phyloP scores from a whole-genome alignment of 163 green algal genomes.

The Coccomyxa subellipsoidea region DNA sequence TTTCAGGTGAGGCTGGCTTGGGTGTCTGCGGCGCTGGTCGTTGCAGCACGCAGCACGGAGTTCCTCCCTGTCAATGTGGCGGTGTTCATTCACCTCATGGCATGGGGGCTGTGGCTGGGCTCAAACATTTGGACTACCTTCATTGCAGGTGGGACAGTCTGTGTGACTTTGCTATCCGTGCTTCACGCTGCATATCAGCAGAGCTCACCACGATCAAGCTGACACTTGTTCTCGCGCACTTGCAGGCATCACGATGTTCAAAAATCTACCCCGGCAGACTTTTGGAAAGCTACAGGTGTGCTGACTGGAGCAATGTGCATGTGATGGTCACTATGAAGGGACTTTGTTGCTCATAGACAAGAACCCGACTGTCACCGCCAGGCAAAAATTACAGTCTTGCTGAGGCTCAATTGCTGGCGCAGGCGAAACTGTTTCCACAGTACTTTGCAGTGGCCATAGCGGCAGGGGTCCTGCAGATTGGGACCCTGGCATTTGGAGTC shows the following conservation, averaged over 20 bases:
- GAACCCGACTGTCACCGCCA: too few species aligned
- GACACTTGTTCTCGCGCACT: too few species aligned
- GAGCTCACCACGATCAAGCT: too few species aligned
- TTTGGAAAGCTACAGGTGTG: neutral
- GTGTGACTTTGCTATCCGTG: too few species aligned
- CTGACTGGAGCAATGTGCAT: neutral
- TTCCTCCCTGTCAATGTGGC: neutral
- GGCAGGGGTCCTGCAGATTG: constrained; percentile 42
- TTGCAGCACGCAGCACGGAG: neutral
- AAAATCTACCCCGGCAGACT: constrained; percentile 10
- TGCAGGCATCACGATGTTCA: constrained; percentile 27
- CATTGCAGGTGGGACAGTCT: too few species aligned
- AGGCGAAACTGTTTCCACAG: constrained; percentile 45
- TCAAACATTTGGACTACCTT: constrained; percentile 27
- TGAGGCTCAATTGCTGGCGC: constrained; percentile 18
- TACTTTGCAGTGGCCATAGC: constrained; percentile 52
- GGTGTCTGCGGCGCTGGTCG: neutral
- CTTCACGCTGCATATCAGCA: too few species aligned
- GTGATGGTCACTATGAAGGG: neutral
- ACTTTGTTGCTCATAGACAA: too few species aligned
- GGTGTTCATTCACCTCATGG: constrained; percentile 14
- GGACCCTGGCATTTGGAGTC: constrained; percentile 26
- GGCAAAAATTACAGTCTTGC: too few species aligned
- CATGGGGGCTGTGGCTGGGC: constrained; percentile 15
- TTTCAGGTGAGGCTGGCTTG: constrained; percentile 1